phyloP scores from a whole-genome alignment of 257 asterid species.

The Striga asiatica region DNA sequence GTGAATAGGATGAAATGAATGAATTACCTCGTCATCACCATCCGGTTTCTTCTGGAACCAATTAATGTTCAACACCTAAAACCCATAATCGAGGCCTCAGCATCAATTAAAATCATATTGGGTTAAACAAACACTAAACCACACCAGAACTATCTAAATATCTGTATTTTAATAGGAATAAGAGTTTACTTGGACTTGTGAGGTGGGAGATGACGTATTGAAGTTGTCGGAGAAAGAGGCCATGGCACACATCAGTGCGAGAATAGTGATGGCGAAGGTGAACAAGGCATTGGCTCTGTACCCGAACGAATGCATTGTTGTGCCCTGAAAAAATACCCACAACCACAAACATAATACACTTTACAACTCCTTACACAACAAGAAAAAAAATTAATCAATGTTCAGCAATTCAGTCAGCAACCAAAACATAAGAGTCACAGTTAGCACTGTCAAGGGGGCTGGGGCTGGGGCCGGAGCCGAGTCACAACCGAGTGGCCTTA shows the following conservation, averaged over 20 bases:
- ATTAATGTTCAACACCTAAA: slow-evolving; percentile 62
- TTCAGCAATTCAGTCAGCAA: too few relatives aligned
- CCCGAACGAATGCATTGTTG: slow-evolving; percentile 75
- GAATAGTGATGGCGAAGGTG: slow-evolving; percentile 66
- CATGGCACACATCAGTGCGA: slow-evolving; percentile 81
- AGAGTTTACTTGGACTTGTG: slow-evolving; percentile 50
- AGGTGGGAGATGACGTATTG: slow-evolving; percentile 59
- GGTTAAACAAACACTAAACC: neutral
- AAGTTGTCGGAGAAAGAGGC: slow-evolving; percentile 81
- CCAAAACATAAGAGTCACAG: too few relatives aligned
- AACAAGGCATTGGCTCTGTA: slow-evolving; percentile 80
- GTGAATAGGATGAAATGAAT: neutral
- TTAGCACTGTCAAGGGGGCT: too few relatives aligned
- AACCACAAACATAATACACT: too few relatives aligned
- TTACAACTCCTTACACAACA: too few relatives aligned
- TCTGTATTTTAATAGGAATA: neutral
- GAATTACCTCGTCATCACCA: slow-evolving; percentile 72
- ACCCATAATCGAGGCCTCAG: neutral
- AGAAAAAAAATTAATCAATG: too few relatives aligned
- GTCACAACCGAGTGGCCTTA: too few relatives aligned
- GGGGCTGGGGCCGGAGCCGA: too few relatives aligned
- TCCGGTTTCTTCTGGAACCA: slow-evolving; percentile 84
- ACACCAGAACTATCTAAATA: too few relatives aligned
- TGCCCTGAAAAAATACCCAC: too few relatives aligned
- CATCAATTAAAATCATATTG: neutral